Percentiles rank a stretch among this genome's conserved stretches.
These are phyloP conservation scores for Populus nigra DNA, from an alignment of 345 rosid genomes.

Conservation along the genomic window DNA sequence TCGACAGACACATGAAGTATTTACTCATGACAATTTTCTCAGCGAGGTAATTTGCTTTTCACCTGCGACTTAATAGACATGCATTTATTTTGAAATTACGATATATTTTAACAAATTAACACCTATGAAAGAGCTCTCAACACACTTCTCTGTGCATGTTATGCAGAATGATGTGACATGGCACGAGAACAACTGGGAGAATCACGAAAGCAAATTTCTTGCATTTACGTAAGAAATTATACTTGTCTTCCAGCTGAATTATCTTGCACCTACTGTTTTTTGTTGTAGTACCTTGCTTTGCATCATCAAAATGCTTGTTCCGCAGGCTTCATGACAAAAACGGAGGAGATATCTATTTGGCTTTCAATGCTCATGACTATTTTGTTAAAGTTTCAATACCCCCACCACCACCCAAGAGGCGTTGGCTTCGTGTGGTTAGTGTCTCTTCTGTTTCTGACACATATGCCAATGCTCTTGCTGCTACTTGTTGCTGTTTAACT, in stretches of 20 bases:
- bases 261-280: not conserved
- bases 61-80: not conserved
- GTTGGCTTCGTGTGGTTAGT: conserved; percentile 89
- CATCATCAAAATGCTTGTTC: conserved; percentile 1
- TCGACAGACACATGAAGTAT: conserved; percentile 45
- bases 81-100: not conserved
- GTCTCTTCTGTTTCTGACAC: not conserved
- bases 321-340: conserved; percentile 67
- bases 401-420: conserved; percentile 48
- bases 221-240: conserved; percentile 73
- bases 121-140: conserved; percentile 9
- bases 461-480: not conserved
- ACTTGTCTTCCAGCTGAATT: not conserved
- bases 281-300: not conserved
- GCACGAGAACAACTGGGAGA: conserved; percentile 93
- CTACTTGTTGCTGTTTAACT: not conserved
- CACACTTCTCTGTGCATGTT: not conserved
- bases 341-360: conserved; percentile 61
- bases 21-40: conserved; percentile 64
- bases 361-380: conserved; percentile 76
- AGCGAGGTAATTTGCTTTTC: conserved; percentile 40
- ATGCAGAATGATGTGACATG: conserved; percentile 75
- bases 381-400: conserved; percentile 64
- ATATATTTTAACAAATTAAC: not conserved
- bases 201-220: conserved; percentile 81